Conservation (phyloP, 352 stramenopile species). For the Albugo candida region DNA sequence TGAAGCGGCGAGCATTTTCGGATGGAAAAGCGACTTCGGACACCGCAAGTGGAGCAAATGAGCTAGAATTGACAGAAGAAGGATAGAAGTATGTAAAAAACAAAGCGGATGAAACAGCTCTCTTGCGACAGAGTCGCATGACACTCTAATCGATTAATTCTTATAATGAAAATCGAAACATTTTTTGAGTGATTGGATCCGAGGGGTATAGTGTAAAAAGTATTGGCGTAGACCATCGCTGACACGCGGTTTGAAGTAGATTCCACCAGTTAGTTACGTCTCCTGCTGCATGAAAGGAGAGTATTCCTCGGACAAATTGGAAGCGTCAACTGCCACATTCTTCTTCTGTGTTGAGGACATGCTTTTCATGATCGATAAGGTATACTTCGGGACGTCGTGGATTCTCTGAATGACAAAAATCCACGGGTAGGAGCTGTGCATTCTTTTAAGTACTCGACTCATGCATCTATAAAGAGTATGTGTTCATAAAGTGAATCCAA, state of each 20-base stretch:
- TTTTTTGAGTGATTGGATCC: constrained; percentile 50
- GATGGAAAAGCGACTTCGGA: constrained; percentile 61
- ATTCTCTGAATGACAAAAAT: constrained; percentile 74
- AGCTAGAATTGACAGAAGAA: constrained; percentile 78
- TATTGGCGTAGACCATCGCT: constrained; percentile 56
- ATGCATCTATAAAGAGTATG: constrained; percentile 32
- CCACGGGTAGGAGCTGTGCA: constrained; percentile 40
- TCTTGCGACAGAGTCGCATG: constrained; percentile 78
- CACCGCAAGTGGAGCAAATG: constrained; percentile 75
- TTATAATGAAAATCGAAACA: constrained; percentile 67
- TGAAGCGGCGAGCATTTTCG: constrained; percentile 17
- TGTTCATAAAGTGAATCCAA: neutral
- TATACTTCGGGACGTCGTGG: constrained; percentile 65
- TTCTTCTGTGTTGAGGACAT: constrained; percentile 82
- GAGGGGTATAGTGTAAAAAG: constrained; percentile 74
- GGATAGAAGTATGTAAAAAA: constrained; percentile 73
- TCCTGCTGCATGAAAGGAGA: constrained; percentile 79
- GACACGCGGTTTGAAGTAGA: constrained; percentile 74
- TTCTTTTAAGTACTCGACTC: constrained; percentile 70
- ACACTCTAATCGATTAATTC: constrained; percentile 75
- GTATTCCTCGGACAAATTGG: constrained; percentile 44
- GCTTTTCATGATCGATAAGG: constrained; percentile 81
- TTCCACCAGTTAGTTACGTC: constrained; percentile 65
- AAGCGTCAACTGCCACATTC: constrained; percentile 63
- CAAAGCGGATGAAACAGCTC: constrained; percentile 65